Evolutionary conservation across 2,329 filamentous ascomycete species (phyloP).

Genomic region (Trichoderma semiorbis): DNA sequence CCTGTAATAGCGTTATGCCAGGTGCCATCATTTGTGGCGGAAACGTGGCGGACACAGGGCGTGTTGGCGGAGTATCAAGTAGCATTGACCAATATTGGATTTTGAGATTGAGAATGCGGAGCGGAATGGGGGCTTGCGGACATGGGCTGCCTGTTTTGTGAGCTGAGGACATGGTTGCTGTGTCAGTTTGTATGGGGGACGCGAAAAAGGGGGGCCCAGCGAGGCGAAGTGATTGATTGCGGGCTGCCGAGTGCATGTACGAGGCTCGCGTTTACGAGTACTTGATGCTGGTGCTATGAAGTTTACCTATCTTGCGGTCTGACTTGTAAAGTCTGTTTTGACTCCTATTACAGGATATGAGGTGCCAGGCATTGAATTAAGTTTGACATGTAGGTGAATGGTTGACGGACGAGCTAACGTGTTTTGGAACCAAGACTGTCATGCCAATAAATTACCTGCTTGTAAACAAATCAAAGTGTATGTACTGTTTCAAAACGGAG

Average conservation of each 20-base stretch:
- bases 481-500: neutral
- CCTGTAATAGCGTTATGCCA: neutral
- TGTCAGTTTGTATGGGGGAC: neutral
- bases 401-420: neutral
- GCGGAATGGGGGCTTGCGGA: conserved; percentile 3
- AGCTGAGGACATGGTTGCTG: neutral
- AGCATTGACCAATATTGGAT: neutral
- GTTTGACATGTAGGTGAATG: neutral
- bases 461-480: neutral
- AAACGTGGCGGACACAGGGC: neutral
- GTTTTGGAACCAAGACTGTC: neutral
- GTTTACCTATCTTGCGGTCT: neutral
- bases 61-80: neutral
- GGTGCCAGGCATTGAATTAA: neutral
- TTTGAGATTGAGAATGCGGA: neutral
- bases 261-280: neutral
- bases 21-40: neutral
- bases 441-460: neutral
- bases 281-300: neutral
- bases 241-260: neutral
- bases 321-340: neutral
- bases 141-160: neutral
- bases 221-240: neutral
- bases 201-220: neutral
- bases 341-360: neutral